phyloP scores from a whole-genome alignment of 768 basidiomycete genomes.

The Leccinum longicurvipes region DNA sequence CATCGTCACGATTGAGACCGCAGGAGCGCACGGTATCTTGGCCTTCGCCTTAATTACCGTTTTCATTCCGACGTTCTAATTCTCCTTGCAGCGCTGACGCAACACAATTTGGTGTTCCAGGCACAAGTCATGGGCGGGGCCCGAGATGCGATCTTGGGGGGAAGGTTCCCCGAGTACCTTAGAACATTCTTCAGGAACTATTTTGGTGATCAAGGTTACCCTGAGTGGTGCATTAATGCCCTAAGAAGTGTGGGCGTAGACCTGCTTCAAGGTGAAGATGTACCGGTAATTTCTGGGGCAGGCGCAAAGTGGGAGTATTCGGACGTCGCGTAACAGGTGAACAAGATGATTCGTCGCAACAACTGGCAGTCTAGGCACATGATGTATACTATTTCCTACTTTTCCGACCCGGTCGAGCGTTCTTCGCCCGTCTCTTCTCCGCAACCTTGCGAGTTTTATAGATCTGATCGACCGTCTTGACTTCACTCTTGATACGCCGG shows the following conservation, averaged over 20 bases:
- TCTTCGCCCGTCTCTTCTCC: slow-evolving; percentile 72
- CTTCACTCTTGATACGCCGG: slow-evolving; percentile 70
- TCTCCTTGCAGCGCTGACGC: slow-evolving; percentile 58
- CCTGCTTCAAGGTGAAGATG: slow-evolving; percentile 54
- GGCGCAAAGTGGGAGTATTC: slow-evolving; percentile 85
- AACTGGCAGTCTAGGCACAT: slow-evolving; percentile 2
- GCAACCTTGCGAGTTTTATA: slow-evolving; percentile 64
- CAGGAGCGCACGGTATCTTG: slow-evolving; percentile 74
- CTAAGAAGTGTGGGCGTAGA: slow-evolving; percentile 81
- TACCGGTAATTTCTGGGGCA: slow-evolving; percentile 53
- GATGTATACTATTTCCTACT: slow-evolving; percentile 24
- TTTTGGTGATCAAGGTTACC: slow-evolving; percentile 75
- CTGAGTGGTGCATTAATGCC: slow-evolving; percentile 87
- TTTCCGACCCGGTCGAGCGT: slow-evolving; percentile 63
- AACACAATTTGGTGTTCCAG: slow-evolving; percentile 84
- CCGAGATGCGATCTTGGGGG: slow-evolving; percentile 74
- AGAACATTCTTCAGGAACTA: slow-evolving; percentile 73
- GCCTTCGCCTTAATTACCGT: slow-evolving; percentile 15
- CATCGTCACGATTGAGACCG: slow-evolving; percentile 74
- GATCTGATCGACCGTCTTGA: slow-evolving; percentile 86
- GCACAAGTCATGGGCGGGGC: slow-evolving; percentile 85
- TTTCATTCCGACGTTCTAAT: slow-evolving; percentile 11
- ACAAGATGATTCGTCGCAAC: not conserved
- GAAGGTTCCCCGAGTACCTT: slow-evolving; percentile 76
- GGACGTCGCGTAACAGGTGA: slow-evolving; percentile 27